Conservation (phyloP, 345 rosid species). For the Salix arbutifolia region DNA sequence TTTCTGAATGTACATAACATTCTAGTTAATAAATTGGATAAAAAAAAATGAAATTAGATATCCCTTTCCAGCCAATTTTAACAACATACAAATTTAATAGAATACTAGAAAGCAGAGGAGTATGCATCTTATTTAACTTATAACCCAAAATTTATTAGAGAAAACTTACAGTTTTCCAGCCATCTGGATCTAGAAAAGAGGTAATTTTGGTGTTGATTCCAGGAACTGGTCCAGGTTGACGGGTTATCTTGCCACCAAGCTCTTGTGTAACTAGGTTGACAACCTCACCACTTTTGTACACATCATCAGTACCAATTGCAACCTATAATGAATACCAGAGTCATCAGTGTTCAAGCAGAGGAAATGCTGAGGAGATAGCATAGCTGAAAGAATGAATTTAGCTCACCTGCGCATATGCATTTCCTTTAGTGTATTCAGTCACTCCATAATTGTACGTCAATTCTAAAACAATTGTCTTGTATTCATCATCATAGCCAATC, state of each 20-base stretch:
- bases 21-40: neutral
- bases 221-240: constrained; percentile 82
- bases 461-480: constrained; percentile 77
- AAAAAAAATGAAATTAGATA: neutral
- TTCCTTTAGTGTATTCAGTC: constrained; percentile 86
- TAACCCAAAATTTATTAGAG: neutral
- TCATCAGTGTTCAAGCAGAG: neutral
- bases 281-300: constrained; percentile 89
- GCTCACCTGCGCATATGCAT: constrained; percentile 84
- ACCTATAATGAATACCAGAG: constrained; percentile 28
- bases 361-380: neutral
- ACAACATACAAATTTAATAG: neutral
- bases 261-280: constrained; percentile 62
- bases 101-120: neutral
- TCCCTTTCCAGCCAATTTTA: neutral
- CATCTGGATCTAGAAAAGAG: constrained; percentile 86
- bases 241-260: constrained; percentile 88
- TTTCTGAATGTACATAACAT: neutral
- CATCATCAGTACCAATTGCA: constrained; percentile 85
- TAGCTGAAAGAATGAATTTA: neutral
- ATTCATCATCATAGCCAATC: constrained; percentile 84
- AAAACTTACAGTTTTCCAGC: constrained; percentile 85
- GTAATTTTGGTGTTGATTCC: constrained; percentile 86
- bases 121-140: neutral
- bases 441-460: constrained; percentile 80